These are phyloP conservation scores for Paragyromitra xinjiangensis DNA, from an alignment of 495 filamentous ascomycete species.

Conservation along the genomic window DNA sequence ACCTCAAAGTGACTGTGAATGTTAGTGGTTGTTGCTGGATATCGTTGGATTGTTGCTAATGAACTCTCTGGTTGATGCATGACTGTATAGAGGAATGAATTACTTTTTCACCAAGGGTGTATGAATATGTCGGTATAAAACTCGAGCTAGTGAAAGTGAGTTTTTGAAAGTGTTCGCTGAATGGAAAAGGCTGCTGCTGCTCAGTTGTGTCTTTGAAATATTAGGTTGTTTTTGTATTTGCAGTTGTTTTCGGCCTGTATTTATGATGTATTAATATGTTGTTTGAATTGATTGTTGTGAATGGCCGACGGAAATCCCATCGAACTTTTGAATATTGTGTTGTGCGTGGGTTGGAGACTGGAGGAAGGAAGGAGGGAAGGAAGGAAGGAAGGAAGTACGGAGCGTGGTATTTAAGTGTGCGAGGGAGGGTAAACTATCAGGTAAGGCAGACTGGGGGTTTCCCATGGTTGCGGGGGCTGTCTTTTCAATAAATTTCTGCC, in stretches of 20 bases:
- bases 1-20: no score
- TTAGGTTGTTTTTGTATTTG: no score
- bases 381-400: background rate
- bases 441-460: background rate
- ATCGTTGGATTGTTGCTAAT: no score
- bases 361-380: background rate
- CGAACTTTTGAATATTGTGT: no score
- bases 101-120: background rate
- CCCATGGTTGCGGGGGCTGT: background rate
- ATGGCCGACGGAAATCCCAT: no score
- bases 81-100: background rate
- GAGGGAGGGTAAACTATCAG: background rate
- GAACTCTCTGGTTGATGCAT: background rate
- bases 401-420: background rate
- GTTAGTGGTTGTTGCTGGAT: no score
- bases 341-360: no score
- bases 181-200: no score
- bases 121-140: background rate
- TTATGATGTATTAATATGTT: no score
- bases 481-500: background rate
- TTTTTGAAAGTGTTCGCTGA: background rate
- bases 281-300: no score
- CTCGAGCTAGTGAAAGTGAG: background rate
- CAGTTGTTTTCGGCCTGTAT: no score
- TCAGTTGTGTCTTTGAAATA: no score